These are phyloP conservation scores for Geotrichum candidum DNA, from an alignment of 1,139 yeast species.

Conservation along the genomic window DNA sequence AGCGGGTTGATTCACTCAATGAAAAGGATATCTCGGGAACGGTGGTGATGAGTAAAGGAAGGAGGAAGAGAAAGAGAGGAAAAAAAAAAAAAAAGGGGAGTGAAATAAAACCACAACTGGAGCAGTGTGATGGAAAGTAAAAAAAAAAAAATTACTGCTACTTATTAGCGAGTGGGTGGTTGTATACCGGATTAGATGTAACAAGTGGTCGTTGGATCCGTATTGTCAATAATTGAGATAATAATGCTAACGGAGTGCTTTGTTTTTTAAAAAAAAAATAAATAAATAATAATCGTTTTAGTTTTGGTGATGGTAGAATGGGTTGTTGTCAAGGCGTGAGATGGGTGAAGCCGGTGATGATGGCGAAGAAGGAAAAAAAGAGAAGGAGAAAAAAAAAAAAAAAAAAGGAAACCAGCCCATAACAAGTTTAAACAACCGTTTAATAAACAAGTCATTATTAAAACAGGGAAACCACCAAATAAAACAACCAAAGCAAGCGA, in stretches of 20 bases:
- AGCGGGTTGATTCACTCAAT: neutral
- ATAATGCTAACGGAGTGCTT: neutral
- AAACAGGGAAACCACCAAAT: no score
- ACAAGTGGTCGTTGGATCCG: neutral
- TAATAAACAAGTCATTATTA: no score
- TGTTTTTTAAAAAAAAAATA: no score
- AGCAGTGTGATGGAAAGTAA: neutral
- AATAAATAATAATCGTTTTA: neutral
- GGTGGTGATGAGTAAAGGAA: neutral
- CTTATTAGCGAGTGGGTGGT: neutral
- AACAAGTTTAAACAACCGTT: neutral
- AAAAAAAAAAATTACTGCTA: neutral
- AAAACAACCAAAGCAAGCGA: no score
- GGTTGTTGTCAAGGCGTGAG: neutral
- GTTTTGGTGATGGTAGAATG: neutral
- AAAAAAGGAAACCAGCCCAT: neutral
- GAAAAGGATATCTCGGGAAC: neutral
- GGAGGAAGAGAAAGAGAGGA: neutral
- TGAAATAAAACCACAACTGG: neutral
- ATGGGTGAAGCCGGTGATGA: neutral
- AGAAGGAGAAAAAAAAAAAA: neutral
- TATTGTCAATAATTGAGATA: neutral
- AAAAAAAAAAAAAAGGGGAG: neutral
- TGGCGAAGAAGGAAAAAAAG: neutral
- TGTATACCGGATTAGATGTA: neutral